Evolutionary conservation across 1,139 yeast species (phyloP), one percentile per base, ranked within the genome.

Genomic region (Magnusiomyces ingens): DNA sequence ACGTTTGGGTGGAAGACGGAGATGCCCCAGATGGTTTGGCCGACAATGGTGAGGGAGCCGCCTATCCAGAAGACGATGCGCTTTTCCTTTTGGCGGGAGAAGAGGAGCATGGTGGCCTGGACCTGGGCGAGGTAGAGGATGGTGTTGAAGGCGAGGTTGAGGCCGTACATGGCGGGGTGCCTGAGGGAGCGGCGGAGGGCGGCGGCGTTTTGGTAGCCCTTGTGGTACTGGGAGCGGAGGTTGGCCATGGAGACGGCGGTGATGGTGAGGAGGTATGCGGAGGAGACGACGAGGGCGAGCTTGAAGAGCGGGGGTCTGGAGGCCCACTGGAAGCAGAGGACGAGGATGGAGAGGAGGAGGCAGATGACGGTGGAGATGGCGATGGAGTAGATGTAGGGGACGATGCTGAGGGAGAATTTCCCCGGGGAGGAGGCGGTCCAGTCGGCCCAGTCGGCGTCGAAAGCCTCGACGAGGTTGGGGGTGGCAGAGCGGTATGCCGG

Each of bases 1-100:
- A 67, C 72, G 2, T 64, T 67, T 11, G 60, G 59, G 45, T 77
- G 69, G 62, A 84, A 82, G 11, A 78, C 77, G 5, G 90, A 75
- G 1, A 84, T 74, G 0, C 82, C 89, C 89, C 91, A 85, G 10
- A 86, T 74, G 0, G 80, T 74, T 62, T 85, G 88, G 0, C 89
- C 77, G 0, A 79, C 68, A 2, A 84, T 61, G 3, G 84, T 75
- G 1, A 88, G 72, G 0, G 74, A 59, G 0, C 80, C 69, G 0
- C 96, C 96, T 15, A 82, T 71, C 56, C 79, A 73, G 49, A 86
- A 77, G 3, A 87, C 78, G 46, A 83, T 69, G 53, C 89, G 73
- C 64, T 84, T 84, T 67, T 89, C 96, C 53, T 77, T 76, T 52
- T 79, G 85, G 44, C 96, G 74, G 52, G 80, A 80, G 62, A 85